Base-by-base conservation (phyloP, 768 basidiomycete species). In the Clitopilus passeckerianus region DNA sequence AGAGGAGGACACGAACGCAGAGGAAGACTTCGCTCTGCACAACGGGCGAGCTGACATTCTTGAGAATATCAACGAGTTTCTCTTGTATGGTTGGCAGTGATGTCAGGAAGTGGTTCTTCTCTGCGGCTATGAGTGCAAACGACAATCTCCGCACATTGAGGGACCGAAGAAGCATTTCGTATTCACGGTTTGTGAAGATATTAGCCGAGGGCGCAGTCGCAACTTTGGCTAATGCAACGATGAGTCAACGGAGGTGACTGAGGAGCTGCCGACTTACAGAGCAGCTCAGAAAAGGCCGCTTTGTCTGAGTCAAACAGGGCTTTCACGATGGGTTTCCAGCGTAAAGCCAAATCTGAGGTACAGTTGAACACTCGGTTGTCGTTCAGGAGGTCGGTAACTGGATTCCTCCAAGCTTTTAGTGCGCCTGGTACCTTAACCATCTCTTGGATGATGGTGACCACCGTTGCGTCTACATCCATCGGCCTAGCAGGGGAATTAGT, bases 11-110 rank as follows among this genome's bases (percentile, higher is more conserved):
- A 10, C 97, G 82, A 54, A 98, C 85, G 67, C 95, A 98, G 14
- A 98, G 80, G 71, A 94, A 99, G 8, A 95, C 94, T 72, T 99
- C 96, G 66, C 90, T 89, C 68, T 95, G 91, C 0, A 99, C 94
- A 53, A 90, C 79, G 1, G 95, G 87, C 2, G 92, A 85, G 0
- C 90, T 77, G 15, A 86, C 83, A 64, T 86, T 91, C 34, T 91
- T 86, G 53, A 98, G 75, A 2, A 95, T 87, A 63, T 99, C 97
- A 9, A 97, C 97, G 14, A 99, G 79, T 73, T 91, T 97, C 74
- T 98, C 97, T 71, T 98, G 95, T n/a, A 99, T 92, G 27, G 85
- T 84, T 15, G 97, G 97, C 34, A 99, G 78, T 61, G 94, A 91
- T 0, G 86, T 86, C 54, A 98, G 72, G 74, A 92, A 97, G 56